These are phyloP conservation scores for Austroboletus rostrupii DNA, from an alignment of 1,284 basidiomycete species.

Conservation along the genomic window DNA sequence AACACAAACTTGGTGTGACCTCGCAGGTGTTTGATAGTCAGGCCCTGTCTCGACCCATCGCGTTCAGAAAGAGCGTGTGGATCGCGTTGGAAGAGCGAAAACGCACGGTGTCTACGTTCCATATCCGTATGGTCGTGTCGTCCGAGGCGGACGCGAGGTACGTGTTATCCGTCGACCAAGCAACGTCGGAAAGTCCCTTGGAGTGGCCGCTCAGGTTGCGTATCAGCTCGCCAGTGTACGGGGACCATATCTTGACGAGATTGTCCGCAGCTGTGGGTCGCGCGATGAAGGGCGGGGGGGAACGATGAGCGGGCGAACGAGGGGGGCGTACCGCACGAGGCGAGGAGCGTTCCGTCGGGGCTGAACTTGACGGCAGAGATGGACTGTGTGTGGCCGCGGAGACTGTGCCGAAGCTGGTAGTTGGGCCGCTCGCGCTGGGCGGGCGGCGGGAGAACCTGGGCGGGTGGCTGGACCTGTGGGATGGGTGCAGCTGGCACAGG, in stretches of 20 bases:
- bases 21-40: conserved; percentile 62
- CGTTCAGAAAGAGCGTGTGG: neutral
- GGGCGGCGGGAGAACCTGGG: conserved; percentile 21
- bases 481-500: conserved; percentile 36
- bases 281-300: neutral
- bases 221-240: conserved; percentile 72
- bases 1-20: conserved; percentile 91
- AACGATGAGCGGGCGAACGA: too few relatives aligned
- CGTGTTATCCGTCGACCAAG: conserved; percentile 81
- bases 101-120: conserved; percentile 77
- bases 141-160: conserved; percentile 88
- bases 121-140: conserved; percentile 82
- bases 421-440: conserved; percentile 55
- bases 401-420: conserved; percentile 62
- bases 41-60: conserved; percentile 43
- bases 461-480: conserved; percentile 29
- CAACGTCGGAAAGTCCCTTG: conserved; percentile 83
- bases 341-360: conserved; percentile 74
- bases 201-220: conserved; percentile 70
- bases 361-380: conserved; percentile 84
- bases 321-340: conserved; percentile 65
- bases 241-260: conserved; percentile 76
- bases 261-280: conserved; percentile 62
- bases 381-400: conserved; percentile 70
- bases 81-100: neutral